Evolutionary conservation across 345 rosid species (phyloP).

Genomic region (Pseudoturritis turrita): DNA sequence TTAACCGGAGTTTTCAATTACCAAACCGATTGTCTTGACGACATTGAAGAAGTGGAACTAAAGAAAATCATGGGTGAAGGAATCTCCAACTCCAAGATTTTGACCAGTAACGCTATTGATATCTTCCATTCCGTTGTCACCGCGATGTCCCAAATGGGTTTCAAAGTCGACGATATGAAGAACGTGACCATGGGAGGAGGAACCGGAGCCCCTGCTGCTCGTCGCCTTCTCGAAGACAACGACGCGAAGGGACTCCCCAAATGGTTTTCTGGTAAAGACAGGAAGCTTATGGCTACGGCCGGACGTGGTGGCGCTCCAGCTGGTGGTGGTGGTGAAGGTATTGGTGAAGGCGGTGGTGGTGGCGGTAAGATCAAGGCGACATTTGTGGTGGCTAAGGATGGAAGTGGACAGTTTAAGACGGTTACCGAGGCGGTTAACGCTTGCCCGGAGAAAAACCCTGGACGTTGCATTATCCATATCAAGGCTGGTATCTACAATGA

Average conservation of each 20-base stretch:
- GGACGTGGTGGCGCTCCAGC: slow-evolving; percentile 15
- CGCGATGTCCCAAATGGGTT: slow-evolving; percentile 19
- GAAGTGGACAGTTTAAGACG: slow-evolving; percentile 61
- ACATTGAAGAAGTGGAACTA: slow-evolving; percentile 23
- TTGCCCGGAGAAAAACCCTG: slow-evolving; percentile 34
- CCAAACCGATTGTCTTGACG: slow-evolving; percentile 35
- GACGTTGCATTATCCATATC: slow-evolving; percentile 51
- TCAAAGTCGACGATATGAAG: slow-evolving; percentile 24
- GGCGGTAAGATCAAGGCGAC: slow-evolving; percentile 38
- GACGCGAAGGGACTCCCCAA: slow-evolving; percentile 36
- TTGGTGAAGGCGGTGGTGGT: slow-evolving; percentile 23
- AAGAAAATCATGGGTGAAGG: slow-evolving; percentile 31
- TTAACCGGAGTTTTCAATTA: slow-evolving; percentile 34
- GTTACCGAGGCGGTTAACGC: slow-evolving; percentile 45
- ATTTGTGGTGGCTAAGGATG: slow-evolving; percentile 73
- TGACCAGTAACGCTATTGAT: slow-evolving; percentile 51
- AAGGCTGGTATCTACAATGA: slow-evolving; percentile 63
- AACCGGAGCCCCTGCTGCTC: slow-evolving; percentile 13
- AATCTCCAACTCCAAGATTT: slow-evolving; percentile 28
- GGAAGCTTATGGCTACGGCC: slow-evolving; percentile 48
- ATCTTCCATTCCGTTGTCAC: slow-evolving; percentile 35
- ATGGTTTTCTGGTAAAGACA: slow-evolving; percentile 55
- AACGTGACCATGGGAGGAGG: not conserved
- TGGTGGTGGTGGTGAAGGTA: slow-evolving; percentile 16
- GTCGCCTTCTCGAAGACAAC: slow-evolving; percentile 36